Evolutionary conservation across 192 early-diverging fungal species (phyloP).

Genomic region (Podochytrium sp.): DNA sequence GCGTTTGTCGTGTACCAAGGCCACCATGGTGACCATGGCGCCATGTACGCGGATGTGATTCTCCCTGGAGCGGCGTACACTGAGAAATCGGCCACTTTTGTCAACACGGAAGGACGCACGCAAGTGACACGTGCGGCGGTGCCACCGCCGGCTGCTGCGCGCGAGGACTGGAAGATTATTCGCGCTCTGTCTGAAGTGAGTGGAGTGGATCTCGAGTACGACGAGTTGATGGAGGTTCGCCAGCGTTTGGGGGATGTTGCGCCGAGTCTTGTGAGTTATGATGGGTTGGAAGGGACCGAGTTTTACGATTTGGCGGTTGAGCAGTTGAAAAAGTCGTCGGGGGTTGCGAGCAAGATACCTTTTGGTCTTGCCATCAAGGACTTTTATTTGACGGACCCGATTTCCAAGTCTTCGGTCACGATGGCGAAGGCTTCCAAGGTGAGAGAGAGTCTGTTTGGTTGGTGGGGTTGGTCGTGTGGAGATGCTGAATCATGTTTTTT

Average conservation of each 20-base stretch:
- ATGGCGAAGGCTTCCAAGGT: slow-evolving; percentile 93
- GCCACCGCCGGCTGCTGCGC: slow-evolving; percentile 81
- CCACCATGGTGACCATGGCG: slow-evolving; percentile 97
- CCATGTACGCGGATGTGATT: slow-evolving; percentile 92
- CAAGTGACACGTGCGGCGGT: slow-evolving; percentile 94
- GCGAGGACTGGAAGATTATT: slow-evolving; percentile 99
- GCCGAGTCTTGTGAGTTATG: slow-evolving; percentile 80
- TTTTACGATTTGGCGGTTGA: slow-evolving; percentile 69
- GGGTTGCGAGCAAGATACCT: slow-evolving; percentile 32
- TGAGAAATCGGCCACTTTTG: slow-evolving; percentile 93
- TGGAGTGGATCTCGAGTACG: slow-evolving; percentile 85
- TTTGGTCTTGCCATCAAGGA: slow-evolving; percentile 76
- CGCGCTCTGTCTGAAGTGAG: slow-evolving; percentile 93
- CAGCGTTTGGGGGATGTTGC: slow-evolving; percentile 85
- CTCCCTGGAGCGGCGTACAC: slow-evolving; percentile 95
- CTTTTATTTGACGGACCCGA: slow-evolving; percentile 95
- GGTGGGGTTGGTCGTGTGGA: too few species aligned
- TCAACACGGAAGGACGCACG: slow-evolving; percentile 96
- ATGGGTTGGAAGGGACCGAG: slow-evolving; percentile 55
- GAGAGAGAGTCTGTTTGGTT: neutral
- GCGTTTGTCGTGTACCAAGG: slow-evolving; percentile 99
- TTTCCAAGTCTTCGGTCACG: slow-evolving; percentile 87
- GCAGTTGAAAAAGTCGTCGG: slow-evolving; percentile 44
- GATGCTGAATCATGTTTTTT: neutral
- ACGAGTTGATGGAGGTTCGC: slow-evolving; percentile 82